Base-by-base conservation (phyloP, 2,329 filamentous ascomycete genomes). In the Trichocomaceae sp. region DNA sequence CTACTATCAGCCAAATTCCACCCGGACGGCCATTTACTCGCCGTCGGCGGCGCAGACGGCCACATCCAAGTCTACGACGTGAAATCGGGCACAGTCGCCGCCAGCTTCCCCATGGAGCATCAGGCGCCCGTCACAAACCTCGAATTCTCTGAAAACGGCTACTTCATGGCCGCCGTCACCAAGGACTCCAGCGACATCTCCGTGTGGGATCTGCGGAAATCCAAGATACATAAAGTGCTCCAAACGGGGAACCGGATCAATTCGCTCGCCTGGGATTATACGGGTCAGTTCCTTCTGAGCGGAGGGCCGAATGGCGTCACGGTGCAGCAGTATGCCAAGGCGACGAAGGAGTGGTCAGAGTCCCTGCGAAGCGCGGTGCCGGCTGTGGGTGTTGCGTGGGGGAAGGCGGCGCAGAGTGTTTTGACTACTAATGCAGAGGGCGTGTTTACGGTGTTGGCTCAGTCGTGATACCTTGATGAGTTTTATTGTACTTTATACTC, bases 131-230 rank as follows among this genome's bases (percentile, higher is more conserved):
- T 96, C 2, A 83, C 88, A 63, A 82, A 84, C 10, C 75, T 99
- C 41, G 79, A 82, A 56, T 99, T 99, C 73, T 96, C 91, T 0
- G 93, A 99, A 71, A 99, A 99, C 63, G 93, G 93, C 22, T 96
- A 88, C 64, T 97, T 91, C 89, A 85, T 99, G 60, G 92, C 92
- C 1, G 87, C 90, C 5, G 85, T 86, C 7, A 84, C 86, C 56
- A 85, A 90, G 70, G 85, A 84, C 29, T 88, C 90, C 60, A 87
- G 84, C 20, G 85, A 79, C 22, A 85, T 96, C 37, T 88, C 88
- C 9, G 83, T 97, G 53, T 97, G 95, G 78, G 92, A 97, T 71
- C 79, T 99, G 58, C 86, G 93, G 63, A 96, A 95, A 74, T 84
- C 87, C 17, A 85, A 85, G 5, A 81, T 84, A 64, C 84, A 85